phyloP scores from a whole-genome alignment of 2,329 filamentous ascomycete species.

The Diaporthe velutina region DNA sequence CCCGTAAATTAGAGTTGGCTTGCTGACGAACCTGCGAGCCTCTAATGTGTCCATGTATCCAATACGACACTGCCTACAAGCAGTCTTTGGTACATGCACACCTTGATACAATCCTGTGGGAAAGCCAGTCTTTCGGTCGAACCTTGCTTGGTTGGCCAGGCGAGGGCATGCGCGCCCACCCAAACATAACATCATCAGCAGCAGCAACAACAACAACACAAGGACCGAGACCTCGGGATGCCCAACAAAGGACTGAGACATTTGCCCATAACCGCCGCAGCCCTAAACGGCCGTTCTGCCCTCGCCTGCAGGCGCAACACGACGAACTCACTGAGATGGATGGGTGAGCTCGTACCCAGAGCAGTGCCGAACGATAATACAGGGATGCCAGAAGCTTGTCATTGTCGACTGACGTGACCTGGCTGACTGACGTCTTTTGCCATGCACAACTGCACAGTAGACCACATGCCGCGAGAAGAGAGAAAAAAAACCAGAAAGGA shows the following conservation, averaged over 20 bases:
- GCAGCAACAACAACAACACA: not conserved
- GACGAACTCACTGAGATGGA: not conserved
- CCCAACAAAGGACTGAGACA: conserved; percentile 26
- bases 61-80: not conserved
- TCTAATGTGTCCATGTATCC: not conserved
- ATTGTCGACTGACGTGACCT: conserved; percentile 19
- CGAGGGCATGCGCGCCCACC: not conserved
- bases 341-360: conserved; percentile 27
- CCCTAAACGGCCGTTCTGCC: not conserved
- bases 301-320: not conserved
- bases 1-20: conserved; percentile 32
- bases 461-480: not conserved
- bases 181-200: not conserved
- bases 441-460: not conserved
- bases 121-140: not conserved
- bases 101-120: not conserved
- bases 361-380: not conserved
- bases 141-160: conserved; percentile 12
- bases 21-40: conserved; percentile 12
- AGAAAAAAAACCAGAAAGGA: not conserved
- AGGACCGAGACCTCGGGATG: conserved; percentile 18
- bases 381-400: conserved; percentile 7
- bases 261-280: not conserved
- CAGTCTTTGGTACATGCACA: not conserved
- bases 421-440: not conserved